These are phyloP conservation scores for Porphyrellus cyaneotinctus DNA, from an alignment of 768 basidiomycete genomes.

Conservation along the genomic window DNA sequence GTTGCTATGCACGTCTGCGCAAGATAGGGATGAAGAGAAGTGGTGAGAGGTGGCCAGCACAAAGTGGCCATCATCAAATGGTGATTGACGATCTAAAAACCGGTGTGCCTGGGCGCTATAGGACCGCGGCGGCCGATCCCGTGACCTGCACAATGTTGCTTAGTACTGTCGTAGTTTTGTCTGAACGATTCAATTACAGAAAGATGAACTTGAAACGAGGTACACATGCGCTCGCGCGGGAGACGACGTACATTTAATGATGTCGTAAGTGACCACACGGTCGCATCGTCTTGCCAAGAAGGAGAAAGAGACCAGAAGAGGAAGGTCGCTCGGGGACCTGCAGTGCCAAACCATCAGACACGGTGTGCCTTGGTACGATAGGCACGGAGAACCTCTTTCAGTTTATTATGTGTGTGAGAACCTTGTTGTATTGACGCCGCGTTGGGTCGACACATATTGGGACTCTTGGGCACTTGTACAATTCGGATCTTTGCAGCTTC, in stretches of 20 bases:
- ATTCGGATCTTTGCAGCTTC: background rate
- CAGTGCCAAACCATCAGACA: background rate
- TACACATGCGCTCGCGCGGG: background rate
- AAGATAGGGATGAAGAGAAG: background rate
- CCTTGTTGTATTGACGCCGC: background rate
- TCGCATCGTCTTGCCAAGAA: background rate
- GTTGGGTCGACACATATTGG: background rate
- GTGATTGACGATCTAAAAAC: background rate
- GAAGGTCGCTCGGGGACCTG: background rate
- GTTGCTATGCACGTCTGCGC: conserved; percentile 1
- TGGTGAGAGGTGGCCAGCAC: background rate
- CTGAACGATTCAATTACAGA: background rate
- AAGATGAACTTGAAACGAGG: background rate
- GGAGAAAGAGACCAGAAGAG: background rate
- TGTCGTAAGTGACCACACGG: background rate
- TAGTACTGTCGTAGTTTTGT: background rate
- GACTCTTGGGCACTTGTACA: background rate
- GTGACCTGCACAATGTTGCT: background rate
- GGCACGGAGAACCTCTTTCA: background rate
- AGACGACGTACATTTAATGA: background rate
- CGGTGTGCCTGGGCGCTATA: background rate
- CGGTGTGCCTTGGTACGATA: conserved; percentile 2
- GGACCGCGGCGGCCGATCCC: background rate
- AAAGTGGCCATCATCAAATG: background rate
- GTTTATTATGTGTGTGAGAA: background rate